Evolutionary conservation across 805 yeast genomes (phyloP).

Genomic region (Teunomyces gatunensis): DNA sequence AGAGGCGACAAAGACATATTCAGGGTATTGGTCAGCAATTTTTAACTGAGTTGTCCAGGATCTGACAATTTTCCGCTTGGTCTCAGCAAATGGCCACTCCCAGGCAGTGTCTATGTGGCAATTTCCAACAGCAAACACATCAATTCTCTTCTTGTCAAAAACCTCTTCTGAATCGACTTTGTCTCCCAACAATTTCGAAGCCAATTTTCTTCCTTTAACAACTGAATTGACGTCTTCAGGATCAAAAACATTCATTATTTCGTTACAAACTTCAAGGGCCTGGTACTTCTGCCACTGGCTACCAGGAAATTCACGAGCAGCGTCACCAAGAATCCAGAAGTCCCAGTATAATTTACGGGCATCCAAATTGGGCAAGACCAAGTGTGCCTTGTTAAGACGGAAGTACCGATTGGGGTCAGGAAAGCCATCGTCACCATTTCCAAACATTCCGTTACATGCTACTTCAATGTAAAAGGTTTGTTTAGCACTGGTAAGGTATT

Average conservation of each 20-base stretch:
- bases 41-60: slow-evolving; percentile 94
- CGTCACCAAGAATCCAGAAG: slow-evolving; percentile 86
- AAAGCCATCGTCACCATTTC: slow-evolving; percentile 61
- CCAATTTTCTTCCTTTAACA: slow-evolving; percentile 61
- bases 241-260: slow-evolving; percentile 83
- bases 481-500: slow-evolving; percentile 47
- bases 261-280: slow-evolving; percentile 77
- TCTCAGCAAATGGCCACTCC: slow-evolving; percentile 99
- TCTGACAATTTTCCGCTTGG: slow-evolving; percentile 86
- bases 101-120: slow-evolving; percentile 98
- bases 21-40: slow-evolving; percentile 83
- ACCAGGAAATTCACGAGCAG: slow-evolving; percentile 79
- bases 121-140: slow-evolving; percentile 86
- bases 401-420: slow-evolving; percentile 75
- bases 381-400: slow-evolving; percentile 64
- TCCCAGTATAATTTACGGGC: slow-evolving; percentile 79
- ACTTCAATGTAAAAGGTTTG: slow-evolving; percentile 80
- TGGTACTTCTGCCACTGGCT: slow-evolving; percentile 78
- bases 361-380: slow-evolving; percentile 74
- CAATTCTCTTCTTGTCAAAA: slow-evolving; percentile 40
- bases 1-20: slow-evolving; percentile 89
- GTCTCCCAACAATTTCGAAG: slow-evolving; percentile 61
- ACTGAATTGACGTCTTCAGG: slow-evolving; percentile 60
- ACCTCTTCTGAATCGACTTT: slow-evolving; percentile 66
- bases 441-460: slow-evolving; percentile 94